Evolutionary conservation across 176 grass and related monocot species (phyloP), one percentile per base, ranked within the genome.

Genomic region (Triticum aestivum): DNA sequence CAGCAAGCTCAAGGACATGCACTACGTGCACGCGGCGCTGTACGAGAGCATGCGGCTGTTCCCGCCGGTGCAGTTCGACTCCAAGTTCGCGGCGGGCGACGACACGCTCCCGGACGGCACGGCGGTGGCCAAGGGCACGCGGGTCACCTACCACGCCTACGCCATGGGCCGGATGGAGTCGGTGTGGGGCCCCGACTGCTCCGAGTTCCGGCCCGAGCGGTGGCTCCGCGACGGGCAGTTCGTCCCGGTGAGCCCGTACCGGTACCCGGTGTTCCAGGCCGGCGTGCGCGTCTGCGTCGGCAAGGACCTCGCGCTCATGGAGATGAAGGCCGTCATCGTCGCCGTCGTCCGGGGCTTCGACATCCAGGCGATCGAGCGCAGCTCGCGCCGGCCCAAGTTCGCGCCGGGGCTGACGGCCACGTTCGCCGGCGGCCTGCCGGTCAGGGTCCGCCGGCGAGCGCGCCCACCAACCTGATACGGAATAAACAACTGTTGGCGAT

Each of bases 101-200:
- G 94, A 97, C 77, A 90, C 9, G 77, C 89, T 97, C 30, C 92
- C 94, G 8, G 94, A 97, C 82, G 92, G 94, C 13, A 90, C 94
- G 8, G 45, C 29, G 2, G 83, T 97, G 3, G 42, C 79, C 0
- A 90, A 87, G 65, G 94, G 94, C 71, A 94, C 88, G 1, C 80
- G 89, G 51, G 89, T 97, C 5, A 97, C 94, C n/a, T 97, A 97
- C 83, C 91, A 94, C 84, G 83, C 87, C 35, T 97, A 97, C 62
- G 94, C 94, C 27, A 97, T 97, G 94, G 94, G 94, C 11, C 87
- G 94, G 10, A 92, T 92, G 89, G 92, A 97, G 73, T 90, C 94
- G 9, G 71, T 95, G 56, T 98, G 96, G 96, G 96, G 93, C 9
- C 21, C 66, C 27, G 91, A 98, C 89, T 98, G 89, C 86, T 8